A percentile compares a stretch with the other conserved stretches of the same genome.
Evolutionary conservation across 495 filamentous ascomycete genomes (phyloP).

Genomic region (Penicillium salamii): DNA sequence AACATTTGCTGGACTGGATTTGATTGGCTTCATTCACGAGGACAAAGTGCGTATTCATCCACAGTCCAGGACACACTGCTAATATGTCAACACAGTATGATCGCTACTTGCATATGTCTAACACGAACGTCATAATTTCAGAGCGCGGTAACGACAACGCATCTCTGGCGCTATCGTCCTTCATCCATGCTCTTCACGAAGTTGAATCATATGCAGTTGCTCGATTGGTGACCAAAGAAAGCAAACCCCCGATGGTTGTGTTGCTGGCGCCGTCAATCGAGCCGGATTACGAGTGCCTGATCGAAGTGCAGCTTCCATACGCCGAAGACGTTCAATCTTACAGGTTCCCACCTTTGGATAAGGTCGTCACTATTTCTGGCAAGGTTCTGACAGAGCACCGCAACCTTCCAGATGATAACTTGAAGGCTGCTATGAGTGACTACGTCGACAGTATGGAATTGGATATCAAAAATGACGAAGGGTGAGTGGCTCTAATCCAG

Average conservation of each 20-base stretch:
- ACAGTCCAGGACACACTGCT: neutral
- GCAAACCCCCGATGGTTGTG: slow-evolving; percentile 71
- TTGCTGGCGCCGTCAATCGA: slow-evolving; percentile 81
- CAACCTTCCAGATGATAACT: slow-evolving; percentile 72
- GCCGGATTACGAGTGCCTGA: slow-evolving; percentile 77
- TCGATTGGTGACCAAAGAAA: slow-evolving; percentile 78
- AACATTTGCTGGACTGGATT: slow-evolving; percentile 67
- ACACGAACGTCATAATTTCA: slow-evolving; percentile 68
- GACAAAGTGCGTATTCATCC: slow-evolving; percentile 55
- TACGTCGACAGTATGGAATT: slow-evolving; percentile 96
- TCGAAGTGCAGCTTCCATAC: slow-evolving; percentile 92
- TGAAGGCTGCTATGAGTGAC: slow-evolving; percentile 77
- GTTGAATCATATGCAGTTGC: slow-evolving; percentile 84
- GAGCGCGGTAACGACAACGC: slow-evolving; percentile 72
- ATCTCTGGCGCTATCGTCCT: slow-evolving; percentile 77
- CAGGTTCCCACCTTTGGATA: slow-evolving; percentile 86
- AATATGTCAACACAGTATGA: slow-evolving; percentile 59
- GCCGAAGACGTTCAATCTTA: slow-evolving; percentile 87
- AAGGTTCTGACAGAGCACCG: slow-evolving; percentile 79
- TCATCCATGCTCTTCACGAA: slow-evolving; percentile 86
- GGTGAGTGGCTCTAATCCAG: slow-evolving; percentile 43
- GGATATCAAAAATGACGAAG: slow-evolving; percentile 65
- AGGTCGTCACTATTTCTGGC: slow-evolving; percentile 86
- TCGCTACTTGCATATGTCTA: slow-evolving; percentile 80
- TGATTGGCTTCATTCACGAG: slow-evolving; percentile 80